Base-by-base conservation (phyloP, 805 yeast genomes). In the Monosporozyma unispora region DNA sequence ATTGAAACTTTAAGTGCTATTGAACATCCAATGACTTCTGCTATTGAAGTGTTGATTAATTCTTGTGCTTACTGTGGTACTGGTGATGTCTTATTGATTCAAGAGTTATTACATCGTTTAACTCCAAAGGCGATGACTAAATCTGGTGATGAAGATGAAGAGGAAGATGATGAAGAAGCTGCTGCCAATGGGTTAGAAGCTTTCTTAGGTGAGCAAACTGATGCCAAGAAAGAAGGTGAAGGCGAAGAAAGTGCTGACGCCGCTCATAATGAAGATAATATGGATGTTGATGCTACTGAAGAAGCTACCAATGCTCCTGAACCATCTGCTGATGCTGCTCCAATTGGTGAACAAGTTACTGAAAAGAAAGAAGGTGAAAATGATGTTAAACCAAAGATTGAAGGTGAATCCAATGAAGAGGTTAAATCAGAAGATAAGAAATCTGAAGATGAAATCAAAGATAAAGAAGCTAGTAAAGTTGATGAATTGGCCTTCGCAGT, bases 11-110 rank as follows among this genome's bases (percentile, higher is more conserved):
- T 93, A 54, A 86, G 84, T 65, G 98, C 98, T 14, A 85, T 93
- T 61, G 96, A 89, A 57, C 97, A 91, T 64, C 97, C 97, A 39
- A 83, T 93, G 62, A 82, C 93, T 25, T 82, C 86, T 57, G 85
- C 95, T 44, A 79, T 90, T 63, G 93, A 87, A 68, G 93, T 89
- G 14, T 75, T 93, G 61, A 89, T 95, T 31, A 88, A 84, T 54
- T 84, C 90, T 48, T 87, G 97, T 71, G 95, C 98, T 3, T 90
- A 85, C 70, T 95, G 96, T 10, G 99, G 98, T 54, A 88, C 98
- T 38, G 99, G 99, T 57, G 93, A 93, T 65, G 99, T 93, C 29
- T 77, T 93, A 54, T 93, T 90, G 71, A 86, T 93, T 54, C 99
- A 93, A 72, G 81, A 87, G 37, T 75, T 93, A 62, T 77, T 91